Evolutionary conservation across 768 basidiomycete genomes (phyloP).

Genomic region (Suillus variegatus): DNA sequence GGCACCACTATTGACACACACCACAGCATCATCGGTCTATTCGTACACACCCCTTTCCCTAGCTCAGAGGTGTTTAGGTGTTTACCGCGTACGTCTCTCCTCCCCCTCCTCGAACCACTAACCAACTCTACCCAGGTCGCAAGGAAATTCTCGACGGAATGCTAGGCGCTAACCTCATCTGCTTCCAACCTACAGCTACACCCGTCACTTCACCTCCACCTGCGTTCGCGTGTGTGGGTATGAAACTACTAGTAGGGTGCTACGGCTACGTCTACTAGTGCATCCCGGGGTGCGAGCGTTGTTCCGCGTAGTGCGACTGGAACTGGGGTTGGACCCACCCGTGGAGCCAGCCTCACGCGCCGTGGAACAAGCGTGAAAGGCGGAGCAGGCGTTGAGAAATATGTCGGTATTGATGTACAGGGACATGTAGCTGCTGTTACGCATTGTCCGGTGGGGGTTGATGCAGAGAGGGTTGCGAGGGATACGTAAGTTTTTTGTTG

Average conservation of each 20-base stretch:
- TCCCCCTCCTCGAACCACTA: background rate
- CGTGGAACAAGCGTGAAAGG: background rate
- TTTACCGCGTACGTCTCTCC: constrained; percentile 67
- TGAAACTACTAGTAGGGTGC: constrained; percentile 57
- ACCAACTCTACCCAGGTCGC: constrained; percentile 48
- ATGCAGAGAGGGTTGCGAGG: constrained; percentile 83
- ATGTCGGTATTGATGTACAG: constrained; percentile 72
- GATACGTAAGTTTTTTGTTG: constrained; percentile 59
- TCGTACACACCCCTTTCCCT: constrained; percentile 98
- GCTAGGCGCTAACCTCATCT: constrained; percentile 94
- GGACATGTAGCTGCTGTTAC: constrained; percentile 81
- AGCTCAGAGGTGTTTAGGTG: constrained; percentile 95
- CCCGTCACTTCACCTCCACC: constrained; percentile 91
- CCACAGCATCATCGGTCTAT: constrained; percentile 73
- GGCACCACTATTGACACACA: constrained; percentile 2
- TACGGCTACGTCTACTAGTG: background rate
- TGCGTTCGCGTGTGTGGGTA: constrained; percentile 97
- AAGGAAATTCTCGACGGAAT: constrained; percentile 97
- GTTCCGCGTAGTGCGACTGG: background rate
- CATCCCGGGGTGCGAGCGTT: constrained; percentile 13
- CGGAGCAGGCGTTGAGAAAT: constrained; percentile 21
- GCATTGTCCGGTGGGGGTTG: constrained; percentile 95
- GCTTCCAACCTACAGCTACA: constrained; percentile 98
- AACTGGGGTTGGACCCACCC: background rate
- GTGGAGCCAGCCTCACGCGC: constrained; percentile 14